Evolutionary conservation across 2,329 filamentous ascomycete genomes (phyloP).

Genomic region (Colletotrichum sojae): DNA sequence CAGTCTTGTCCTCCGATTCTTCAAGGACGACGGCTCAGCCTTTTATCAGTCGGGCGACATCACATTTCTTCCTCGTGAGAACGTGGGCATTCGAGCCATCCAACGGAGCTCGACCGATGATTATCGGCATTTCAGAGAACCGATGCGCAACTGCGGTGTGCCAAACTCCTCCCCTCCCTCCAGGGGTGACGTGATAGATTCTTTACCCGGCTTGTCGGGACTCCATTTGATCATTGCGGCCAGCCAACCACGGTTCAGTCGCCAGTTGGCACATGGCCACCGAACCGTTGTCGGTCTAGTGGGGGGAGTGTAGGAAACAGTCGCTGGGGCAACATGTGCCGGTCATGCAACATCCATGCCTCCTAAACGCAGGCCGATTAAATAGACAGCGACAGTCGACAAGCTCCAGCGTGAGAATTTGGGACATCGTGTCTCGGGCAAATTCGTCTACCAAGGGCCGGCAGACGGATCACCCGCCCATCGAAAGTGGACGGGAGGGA

Average conservation of each 20-base stretch:
- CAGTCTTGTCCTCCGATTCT: not conserved
- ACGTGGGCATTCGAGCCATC: not conserved
- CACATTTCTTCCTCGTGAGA: no score
- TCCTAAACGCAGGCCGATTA: no score
- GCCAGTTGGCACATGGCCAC: not conserved
- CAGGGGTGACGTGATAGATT: constrained; percentile 30
- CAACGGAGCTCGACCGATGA: constrained; percentile 16
- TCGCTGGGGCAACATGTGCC: not conserved
- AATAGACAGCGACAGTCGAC: not conserved
- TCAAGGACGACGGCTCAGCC: not conserved
- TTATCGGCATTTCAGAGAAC: not conserved
- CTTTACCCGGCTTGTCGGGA: constrained; percentile 20
- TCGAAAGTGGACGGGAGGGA: not conserved
- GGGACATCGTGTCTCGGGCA: constrained; percentile 28
- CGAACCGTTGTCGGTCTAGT: not conserved
- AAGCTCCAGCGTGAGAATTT: not conserved
- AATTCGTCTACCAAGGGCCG: constrained; percentile 1
- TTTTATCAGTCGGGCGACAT: constrained; percentile 1
- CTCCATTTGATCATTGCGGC: constrained; percentile 2
- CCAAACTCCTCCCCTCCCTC: constrained; percentile 10
- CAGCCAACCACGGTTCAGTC: no score
- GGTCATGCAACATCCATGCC: no score
- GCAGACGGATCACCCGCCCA: constrained; percentile 22
- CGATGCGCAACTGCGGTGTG: constrained; percentile 21
- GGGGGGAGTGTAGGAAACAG: constrained; percentile 8